Evolutionary conservation across 306 rosid genomes (phyloP).

Genomic region (Gillenia trifoliata): DNA sequence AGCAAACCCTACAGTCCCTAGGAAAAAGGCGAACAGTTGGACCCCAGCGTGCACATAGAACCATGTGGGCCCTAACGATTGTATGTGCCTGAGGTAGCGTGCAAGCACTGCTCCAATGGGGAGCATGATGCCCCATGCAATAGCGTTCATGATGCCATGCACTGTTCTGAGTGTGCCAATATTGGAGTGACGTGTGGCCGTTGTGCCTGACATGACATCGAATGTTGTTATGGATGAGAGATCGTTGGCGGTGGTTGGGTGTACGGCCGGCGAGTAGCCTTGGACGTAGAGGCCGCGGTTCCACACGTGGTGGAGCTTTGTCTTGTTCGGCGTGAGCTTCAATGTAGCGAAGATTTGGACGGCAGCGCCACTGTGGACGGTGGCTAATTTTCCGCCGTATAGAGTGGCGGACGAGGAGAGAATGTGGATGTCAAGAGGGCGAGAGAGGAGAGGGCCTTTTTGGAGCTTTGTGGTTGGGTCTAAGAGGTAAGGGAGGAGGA

Average conservation of each 20-base stretch:
- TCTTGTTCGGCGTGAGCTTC: conserved; percentile 54
- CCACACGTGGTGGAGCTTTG: conserved; percentile 74
- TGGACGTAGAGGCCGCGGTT: conserved; percentile 94
- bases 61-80: conserved; percentile 73
- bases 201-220: conserved; percentile 63
- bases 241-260: conserved; percentile 69
- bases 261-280: conserved; percentile 95
- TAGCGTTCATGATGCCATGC: conserved; percentile 66
- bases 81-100: conserved; percentile 67
- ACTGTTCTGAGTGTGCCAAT: conserved; percentile 33
- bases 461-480: conserved; percentile 83
- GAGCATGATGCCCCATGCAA: conserved; percentile 74
- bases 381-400: conserved; percentile 72
- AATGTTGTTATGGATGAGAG: conserved; percentile 67
- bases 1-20: conserved; percentile 69
- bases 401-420: conserved; percentile 64
- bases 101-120: conserved; percentile 83
- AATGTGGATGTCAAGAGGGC: conserved; percentile 67
- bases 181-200: conserved; percentile 36
- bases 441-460: conserved; percentile 70
- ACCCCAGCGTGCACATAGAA: conserved; percentile 79
- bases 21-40: conserved; percentile 51
- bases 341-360: conserved; percentile 66
- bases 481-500: conserved; percentile 65
- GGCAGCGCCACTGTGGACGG: conserved; percentile 68